These are phyloP conservation scores for Diversispora eburnea DNA, from an alignment of 192 early-diverging fungal genomes.

Conservation along the genomic window DNA sequence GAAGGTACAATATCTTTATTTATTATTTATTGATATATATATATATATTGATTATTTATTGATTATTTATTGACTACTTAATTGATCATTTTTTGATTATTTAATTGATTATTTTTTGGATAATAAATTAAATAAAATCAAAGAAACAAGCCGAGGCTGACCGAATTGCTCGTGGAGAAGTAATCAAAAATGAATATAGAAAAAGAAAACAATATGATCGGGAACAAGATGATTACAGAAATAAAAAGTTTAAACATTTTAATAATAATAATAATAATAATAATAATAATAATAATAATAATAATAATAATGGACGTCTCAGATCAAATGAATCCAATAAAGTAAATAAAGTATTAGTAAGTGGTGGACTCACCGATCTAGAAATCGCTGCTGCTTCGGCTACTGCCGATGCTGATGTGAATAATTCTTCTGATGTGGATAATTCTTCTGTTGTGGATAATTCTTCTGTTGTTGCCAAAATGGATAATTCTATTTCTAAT, in stretches of 20 bases:
- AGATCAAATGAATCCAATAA: neutral
- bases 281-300: too few relatives aligned
- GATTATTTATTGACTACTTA: neutral
- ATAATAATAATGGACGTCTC: neutral
- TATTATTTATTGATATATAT: neutral
- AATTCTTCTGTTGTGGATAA: neutral
- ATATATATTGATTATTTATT: constrained; percentile 11
- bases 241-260: too few relatives aligned
- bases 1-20: constrained; percentile 47
- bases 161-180: constrained; percentile 3
- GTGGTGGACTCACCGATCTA: neutral
- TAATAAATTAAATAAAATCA: too few relatives aligned
- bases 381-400: neutral
- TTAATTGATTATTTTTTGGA: too few relatives aligned
- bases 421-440: too few relatives aligned
- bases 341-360: neutral
- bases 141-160: neutral
- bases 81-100: too few relatives aligned
- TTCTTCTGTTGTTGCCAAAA: neutral
- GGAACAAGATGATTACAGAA: too few relatives aligned
- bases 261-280: too few relatives aligned
- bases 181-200: neutral
- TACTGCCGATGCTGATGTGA: too few relatives aligned
- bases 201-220: neutral
- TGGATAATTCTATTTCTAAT: neutral